Evolutionary conservation across 441 rosid species (phyloP).

Genomic region (Erodium trifolium): DNA sequence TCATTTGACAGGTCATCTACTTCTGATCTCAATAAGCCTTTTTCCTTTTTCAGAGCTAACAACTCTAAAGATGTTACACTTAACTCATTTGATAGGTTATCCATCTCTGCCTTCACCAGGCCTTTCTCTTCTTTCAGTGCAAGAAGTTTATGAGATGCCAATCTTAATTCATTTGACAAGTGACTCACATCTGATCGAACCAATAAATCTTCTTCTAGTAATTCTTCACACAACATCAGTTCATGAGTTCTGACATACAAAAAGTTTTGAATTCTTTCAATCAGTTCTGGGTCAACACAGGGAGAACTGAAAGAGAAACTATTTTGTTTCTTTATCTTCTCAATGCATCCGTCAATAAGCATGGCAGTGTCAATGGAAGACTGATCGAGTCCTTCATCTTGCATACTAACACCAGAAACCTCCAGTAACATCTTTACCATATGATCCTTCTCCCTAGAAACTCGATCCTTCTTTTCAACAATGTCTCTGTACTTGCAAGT

Average conservation of each 20-base stretch:
- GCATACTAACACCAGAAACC: slow-evolving; percentile 42
- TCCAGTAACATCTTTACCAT: slow-evolving; percentile 47
- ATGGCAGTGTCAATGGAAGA: slow-evolving; percentile 32
- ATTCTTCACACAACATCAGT: slow-evolving; percentile 47
- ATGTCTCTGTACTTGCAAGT: slow-evolving; percentile 34
- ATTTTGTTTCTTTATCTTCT: slow-evolving; percentile 42
- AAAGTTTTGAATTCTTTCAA: slow-evolving; percentile 55
- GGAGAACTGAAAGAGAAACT: slow-evolving; percentile 30
- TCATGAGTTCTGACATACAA: slow-evolving; percentile 63
- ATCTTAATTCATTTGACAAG: slow-evolving; percentile 33
- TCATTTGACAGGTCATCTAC: not conserved
- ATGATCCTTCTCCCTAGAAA: slow-evolving; percentile 44
- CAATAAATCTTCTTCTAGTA: slow-evolving; percentile 54
- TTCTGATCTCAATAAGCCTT: not conserved
- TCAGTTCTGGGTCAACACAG: slow-evolving; percentile 29
- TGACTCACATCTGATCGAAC: slow-evolving; percentile 36
- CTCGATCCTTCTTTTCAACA: slow-evolving; percentile 40
- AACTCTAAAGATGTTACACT: slow-evolving; percentile 2
- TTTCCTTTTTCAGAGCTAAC: slow-evolving; percentile 3
- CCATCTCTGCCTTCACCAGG: slow-evolving; percentile 2
- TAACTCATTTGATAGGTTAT: slow-evolving; percentile 4
- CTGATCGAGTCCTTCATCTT: slow-evolving; percentile 25
- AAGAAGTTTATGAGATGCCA: slow-evolving; percentile 37
- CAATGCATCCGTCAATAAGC: slow-evolving; percentile 49
- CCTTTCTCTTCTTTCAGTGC: slow-evolving; percentile 20